Base-by-base conservation (phyloP, 1,284 basidiomycete species). In the Marasmius sp. region DNA sequence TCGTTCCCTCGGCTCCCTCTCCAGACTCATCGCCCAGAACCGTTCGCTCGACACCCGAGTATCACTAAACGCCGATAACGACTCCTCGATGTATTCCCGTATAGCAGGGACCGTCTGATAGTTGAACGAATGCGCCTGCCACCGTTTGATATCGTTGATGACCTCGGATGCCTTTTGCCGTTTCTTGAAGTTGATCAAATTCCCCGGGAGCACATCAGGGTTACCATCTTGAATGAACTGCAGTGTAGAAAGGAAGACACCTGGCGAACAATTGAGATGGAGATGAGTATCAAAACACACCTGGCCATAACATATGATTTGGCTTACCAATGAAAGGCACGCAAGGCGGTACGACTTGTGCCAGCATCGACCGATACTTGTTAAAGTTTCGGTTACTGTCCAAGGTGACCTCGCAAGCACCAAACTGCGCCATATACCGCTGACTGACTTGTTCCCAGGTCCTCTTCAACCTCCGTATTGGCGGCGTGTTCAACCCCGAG, bases 171-270 rank as follows among this genome's bases (percentile, higher is more conserved):
- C 90, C 74, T 94, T 94, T 70, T 93, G 89, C 9, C 96, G 89
- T 76, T 99, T 99, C 72, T 91, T 88, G 78, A 99, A 99, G 77
- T 99, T 98, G 79, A 99, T 91, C 67, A 98, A 81, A 64, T 87
- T 83, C 36, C 88, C 91, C 22, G 88, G 85, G 6, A 94, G 77
- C 62, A 86, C 87, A 78, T 99, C 94, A 60, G 93, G 91, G 72
- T 96, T 96, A n/a, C 97, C 97, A 71, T 99, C 97, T 74, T 98
- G 95, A 73, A 98, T 97, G 77, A 99, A 98, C 3, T 95, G 96
- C 61, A 99, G 81, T 27, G 94, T 94, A 4, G 96, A 95, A 18
- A 99, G 85, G 79, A 97, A 98, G 60, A 98, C 93, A 68, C 97
- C 95, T 97, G 60, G 2, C 60, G 37, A 7, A 53, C 9, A 18